Evolutionary conservation across 768 basidiomycete genomes (phyloP).

Genomic region (Exidia glandulosa): DNA sequence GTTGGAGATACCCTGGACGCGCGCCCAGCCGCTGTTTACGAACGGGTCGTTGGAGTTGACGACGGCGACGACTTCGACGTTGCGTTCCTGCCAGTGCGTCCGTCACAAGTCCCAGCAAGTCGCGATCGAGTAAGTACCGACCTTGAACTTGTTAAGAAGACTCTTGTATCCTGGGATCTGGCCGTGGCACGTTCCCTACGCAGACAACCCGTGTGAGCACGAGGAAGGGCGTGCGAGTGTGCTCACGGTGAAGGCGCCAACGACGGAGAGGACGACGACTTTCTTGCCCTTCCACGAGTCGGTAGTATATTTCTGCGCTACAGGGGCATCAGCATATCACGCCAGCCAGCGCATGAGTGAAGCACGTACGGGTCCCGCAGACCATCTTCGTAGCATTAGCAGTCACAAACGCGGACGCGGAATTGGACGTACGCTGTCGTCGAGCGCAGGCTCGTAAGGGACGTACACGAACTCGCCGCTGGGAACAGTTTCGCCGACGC

Average conservation of each 20-base stretch:
- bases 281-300: constrained; percentile 72
- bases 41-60: constrained; percentile 12
- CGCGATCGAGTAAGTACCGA: constrained; percentile 24
- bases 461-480: constrained; percentile 38
- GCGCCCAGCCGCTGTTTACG: constrained; percentile 18
- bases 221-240: constrained; percentile 11
- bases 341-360: neutral
- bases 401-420: neutral
- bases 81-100: constrained; percentile 26
- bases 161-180: neutral
- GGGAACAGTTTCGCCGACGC: constrained; percentile 44
- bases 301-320: constrained; percentile 45
- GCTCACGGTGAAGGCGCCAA: constrained; percentile 79
- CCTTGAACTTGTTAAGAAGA: neutral
- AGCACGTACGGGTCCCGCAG: constrained; percentile 53
- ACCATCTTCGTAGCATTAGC: constrained; percentile 29
- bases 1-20: constrained; percentile 12
- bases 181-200: neutral
- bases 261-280: constrained; percentile 67
- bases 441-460: constrained; percentile 51
- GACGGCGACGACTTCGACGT: constrained; percentile 14
- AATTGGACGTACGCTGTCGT: constrained; percentile 36
- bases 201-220: neutral
- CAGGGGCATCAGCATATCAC: constrained; percentile 1
- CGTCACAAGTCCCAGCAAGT: constrained; percentile 21